Percentiles rank a stretch among this genome's conserved stretches.
phyloP scores from a whole-genome alignment of 2,329 filamentous ascomycete species.

The Colletotrichum cereale region DNA sequence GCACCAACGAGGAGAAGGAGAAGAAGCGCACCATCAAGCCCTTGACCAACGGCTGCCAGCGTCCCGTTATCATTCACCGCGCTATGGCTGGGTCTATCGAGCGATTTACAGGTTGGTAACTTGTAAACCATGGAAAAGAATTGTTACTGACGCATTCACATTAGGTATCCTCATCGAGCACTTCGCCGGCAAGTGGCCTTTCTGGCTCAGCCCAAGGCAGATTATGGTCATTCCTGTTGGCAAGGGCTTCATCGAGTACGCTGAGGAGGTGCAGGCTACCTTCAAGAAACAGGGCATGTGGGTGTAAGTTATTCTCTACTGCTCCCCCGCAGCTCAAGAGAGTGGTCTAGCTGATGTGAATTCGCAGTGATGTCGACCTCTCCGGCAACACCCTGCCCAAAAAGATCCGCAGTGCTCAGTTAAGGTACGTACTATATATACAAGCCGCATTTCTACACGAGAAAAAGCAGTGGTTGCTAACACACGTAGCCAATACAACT shows the following conservation, averaged over 20 bases:
- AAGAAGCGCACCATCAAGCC: conserved; percentile 56
- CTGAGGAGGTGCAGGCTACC: conserved; percentile 77
- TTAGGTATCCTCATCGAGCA: conserved; percentile 86
- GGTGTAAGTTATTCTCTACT: conserved; percentile 62
- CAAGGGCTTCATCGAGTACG: conserved; percentile 78
- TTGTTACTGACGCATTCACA: conserved; percentile 53
- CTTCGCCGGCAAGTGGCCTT: conserved; percentile 89
- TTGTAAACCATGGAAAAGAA: no score
- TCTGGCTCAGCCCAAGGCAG: conserved; percentile 89
- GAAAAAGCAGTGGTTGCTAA: conserved; percentile 41
- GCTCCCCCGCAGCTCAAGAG: not conserved
- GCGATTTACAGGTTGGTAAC: conserved; percentile 52
- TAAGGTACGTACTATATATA: conserved; percentile 73
- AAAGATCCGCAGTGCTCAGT: conserved; percentile 86
- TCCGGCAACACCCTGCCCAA: conserved; percentile 87
- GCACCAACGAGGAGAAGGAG: conserved; percentile 59
- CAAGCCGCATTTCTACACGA: not conserved
- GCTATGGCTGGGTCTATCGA: conserved; percentile 79
- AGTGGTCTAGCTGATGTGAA: not conserved
- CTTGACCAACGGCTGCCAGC: conserved; percentile 77
- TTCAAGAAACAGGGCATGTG: conserved; percentile 78
- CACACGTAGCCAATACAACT: conserved; percentile 32
- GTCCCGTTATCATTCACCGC: conserved; percentile 89
- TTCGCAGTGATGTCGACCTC: conserved; percentile 70
- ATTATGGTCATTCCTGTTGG: conserved; percentile 73